A percentile compares a stretch with the other conserved stretches of the same genome.
phyloP scores from a whole-genome alignment of 805 yeast genomes.

The Hanseniaspora lachancei region DNA sequence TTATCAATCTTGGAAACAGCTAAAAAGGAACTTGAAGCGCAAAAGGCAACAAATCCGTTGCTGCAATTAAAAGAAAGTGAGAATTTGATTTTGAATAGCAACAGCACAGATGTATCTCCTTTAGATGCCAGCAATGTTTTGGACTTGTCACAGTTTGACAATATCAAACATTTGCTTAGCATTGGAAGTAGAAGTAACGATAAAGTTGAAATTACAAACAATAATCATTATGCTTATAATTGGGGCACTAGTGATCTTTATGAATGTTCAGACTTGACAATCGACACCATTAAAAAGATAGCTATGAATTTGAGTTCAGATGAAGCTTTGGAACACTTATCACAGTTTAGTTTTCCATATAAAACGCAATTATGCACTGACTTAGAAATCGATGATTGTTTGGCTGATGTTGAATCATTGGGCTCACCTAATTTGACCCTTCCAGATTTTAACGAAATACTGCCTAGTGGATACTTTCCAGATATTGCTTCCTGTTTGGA shows the following conservation, averaged over 20 bases:
- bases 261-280: not conserved
- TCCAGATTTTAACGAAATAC: not conserved
- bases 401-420: conserved; percentile 2
- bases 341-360: not conserved
- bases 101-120: not conserved
- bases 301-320: not conserved
- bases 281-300: not conserved
- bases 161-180: not conserved
- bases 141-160: not conserved
- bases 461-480: not conserved
- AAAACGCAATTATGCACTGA: not conserved
- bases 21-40: not conserved
- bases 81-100: not conserved
- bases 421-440: not conserved
- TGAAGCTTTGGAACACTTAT: not conserved
- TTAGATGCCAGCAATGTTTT: not conserved
- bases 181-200: not conserved
- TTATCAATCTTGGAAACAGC: conserved; percentile 1
- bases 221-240: not conserved
- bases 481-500: not conserved
- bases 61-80: not conserved
- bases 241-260: not conserved
- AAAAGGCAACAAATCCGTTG: not conserved
- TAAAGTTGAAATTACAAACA: not conserved
- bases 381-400: not conserved